Evolutionary conservation across 129 eudicot genomes (phyloP), one percentile per base, ranked within the genome.

Genomic region (Kitagawia praeruptora): DNA sequence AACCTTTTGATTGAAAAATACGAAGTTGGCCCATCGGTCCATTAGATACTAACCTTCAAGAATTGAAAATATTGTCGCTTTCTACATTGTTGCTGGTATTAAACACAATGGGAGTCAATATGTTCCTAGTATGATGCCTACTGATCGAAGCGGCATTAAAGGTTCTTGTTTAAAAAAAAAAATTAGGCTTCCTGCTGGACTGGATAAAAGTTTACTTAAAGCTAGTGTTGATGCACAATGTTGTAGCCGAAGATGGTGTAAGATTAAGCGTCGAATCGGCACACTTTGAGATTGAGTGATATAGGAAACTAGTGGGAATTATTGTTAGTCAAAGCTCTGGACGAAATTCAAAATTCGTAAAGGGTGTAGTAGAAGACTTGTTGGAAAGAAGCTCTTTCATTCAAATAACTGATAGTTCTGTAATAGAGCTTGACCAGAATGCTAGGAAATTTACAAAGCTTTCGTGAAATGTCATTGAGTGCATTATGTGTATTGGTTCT

Each of bases 321-420:
- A 88, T 93, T 45, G 90, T 83, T 64, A 41, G 75, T 74, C 87
- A 91, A 78, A 87, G 71, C 49, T 81, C 87, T 7, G 94, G 98
- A 48, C 80, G 69, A 51, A 91, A 87, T n/a, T 78, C 97, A 28
- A 80, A 91, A 75, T 86, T 91, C n/a, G 94, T 93, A 64, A 93
- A 93, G 99, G 98, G 99, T 90, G 99, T 98, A 0, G 98, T 96
- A 21, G 99, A 96, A 81, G 90, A 88, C 79, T 75, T 96, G 53
- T 79, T 96, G 82, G 99, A 96, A 83, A 85, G 99, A 80, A 96
- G 96, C 79, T 90, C 97, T 81, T 82, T 78, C 78, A 75, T 96
- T 45, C 99, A 96, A 75, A 77, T 92, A 77, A 67, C 75, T 15
- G 97, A 96, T 79, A 97, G 98, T 40, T 92, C 98, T 75, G 81